Percentiles rank a stretch among this genome's conserved stretches.
Conservation (phyloP, 164 flowering plant species). For the Euptelea pleiosperma region DNA sequence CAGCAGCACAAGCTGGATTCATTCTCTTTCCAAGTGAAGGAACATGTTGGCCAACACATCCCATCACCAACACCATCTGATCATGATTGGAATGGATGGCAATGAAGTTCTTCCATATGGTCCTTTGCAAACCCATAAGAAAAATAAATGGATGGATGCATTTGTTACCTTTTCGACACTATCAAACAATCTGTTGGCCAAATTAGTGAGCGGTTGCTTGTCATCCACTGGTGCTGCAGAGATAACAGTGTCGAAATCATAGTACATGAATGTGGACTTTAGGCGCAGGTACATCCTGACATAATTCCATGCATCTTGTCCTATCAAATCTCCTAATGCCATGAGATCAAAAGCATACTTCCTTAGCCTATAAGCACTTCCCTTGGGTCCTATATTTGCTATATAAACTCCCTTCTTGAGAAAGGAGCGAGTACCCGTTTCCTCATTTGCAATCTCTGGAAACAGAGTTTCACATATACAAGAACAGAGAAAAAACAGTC, state of each 20-base stretch:
- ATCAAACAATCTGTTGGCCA: conserved; percentile 78
- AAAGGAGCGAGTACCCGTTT: conserved; percentile 83
- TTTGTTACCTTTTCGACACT: conserved; percentile 66
- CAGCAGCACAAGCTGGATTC: too few species aligned
- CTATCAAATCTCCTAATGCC: conserved; percentile 69
- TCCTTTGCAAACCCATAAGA: too few species aligned
- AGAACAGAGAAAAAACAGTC: too few species aligned
- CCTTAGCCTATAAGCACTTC: conserved; percentile 51
- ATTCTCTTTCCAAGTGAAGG: too few species aligned
- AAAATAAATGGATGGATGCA: not conserved
- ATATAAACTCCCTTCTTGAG: conserved; percentile 63
- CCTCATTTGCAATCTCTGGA: conserved; percentile 70
- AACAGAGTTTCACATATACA: not conserved
- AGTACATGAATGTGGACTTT: conserved; percentile 78
- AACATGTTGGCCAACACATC: too few species aligned
- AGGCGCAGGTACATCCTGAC: conserved; percentile 59
- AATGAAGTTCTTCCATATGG: too few species aligned
- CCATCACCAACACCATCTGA: too few species aligned
- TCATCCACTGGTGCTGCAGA: conserved; percentile 59
- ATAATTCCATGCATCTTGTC: conserved; percentile 58
- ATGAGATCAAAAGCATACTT: conserved; percentile 77
- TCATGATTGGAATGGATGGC: too few species aligned
- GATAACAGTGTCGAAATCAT: conserved; percentile 78
- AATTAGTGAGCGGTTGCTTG: conserved; percentile 61
- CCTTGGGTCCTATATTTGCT: conserved; percentile 53